Evolutionary conservation across 2,329 filamentous ascomycete genomes (phyloP).

Genomic region (Trichoderma sp.): DNA sequence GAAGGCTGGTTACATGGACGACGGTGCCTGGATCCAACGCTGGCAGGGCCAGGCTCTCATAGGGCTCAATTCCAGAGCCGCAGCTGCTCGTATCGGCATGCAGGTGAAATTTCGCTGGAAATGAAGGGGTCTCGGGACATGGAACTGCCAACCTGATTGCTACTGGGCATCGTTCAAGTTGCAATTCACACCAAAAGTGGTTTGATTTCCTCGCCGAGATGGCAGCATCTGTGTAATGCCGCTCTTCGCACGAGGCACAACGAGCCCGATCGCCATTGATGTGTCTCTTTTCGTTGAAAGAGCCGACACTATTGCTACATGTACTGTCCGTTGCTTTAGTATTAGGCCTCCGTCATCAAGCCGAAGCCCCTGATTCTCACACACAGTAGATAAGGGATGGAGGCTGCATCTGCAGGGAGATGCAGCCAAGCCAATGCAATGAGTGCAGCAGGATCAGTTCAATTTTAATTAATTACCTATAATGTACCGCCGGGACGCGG

Average conservation of each 20-base stretch:
- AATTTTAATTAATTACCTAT: not conserved
- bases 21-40: not conserved
- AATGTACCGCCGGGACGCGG: not conserved
- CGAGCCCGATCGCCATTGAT: not conserved
- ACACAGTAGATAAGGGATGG: not conserved
- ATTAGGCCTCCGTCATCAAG: not conserved
- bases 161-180: not conserved
- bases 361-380: slow-evolving; percentile 20
- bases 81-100: not conserved
- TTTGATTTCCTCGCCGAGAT: slow-evolving; percentile 13
- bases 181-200: slow-evolving; percentile 1
- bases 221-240: slow-evolving; percentile 19
- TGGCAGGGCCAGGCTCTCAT: not conserved
- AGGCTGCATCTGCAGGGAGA: not conserved
- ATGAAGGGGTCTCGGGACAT: slow-evolving; percentile 10
- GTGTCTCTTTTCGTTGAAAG: not conserved
- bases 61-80: not conserved
- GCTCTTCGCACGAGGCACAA: not conserved
- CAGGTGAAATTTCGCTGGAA: slow-evolving; percentile 22
- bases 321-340: not conserved
- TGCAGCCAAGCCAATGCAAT: slow-evolving; percentile 10
- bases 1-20: not conserved
- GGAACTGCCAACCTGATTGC: slow-evolving; percentile 7
- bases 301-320: not conserved
- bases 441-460: not conserved